Percentiles rank a stretch among this genome's conserved stretches.
These are phyloP conservation scores for Aspergillus ochraceus DNA, from an alignment of 2,329 filamentous ascomycete genomes.

Conservation along the genomic window DNA sequence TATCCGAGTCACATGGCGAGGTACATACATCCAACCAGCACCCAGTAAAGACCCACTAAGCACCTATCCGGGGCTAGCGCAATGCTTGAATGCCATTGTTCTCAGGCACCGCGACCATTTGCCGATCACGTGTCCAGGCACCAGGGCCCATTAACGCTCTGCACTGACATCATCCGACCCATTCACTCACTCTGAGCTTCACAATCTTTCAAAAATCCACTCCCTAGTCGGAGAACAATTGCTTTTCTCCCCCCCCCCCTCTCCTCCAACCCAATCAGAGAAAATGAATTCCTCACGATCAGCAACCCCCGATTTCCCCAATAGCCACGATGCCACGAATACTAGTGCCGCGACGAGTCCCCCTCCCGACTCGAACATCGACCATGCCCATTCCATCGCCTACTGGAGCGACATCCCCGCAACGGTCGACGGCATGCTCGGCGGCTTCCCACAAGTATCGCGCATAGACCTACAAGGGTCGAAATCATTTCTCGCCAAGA, in stretches of 20 bases:
- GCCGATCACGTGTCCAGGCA: too few relatives aligned
- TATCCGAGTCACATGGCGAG: too few relatives aligned
- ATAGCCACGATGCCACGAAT: too few relatives aligned
- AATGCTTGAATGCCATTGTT: too few relatives aligned
- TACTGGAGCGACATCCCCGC: constrained; percentile 36
- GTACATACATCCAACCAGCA: too few relatives aligned
- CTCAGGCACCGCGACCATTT: too few relatives aligned
- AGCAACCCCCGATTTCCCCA: neutral
- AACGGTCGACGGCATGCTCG: constrained; percentile 60
- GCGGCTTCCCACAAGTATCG: constrained; percentile 67
- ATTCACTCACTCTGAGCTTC: too few relatives aligned
- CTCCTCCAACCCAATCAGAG: neutral
- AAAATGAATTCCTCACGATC: neutral
- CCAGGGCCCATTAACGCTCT: neutral
- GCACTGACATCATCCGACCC: neutral
- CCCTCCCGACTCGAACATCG: constrained; percentile 25
- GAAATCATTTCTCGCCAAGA: constrained; percentile 65
- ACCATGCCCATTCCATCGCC: constrained; percentile 35
- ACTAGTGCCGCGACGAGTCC: neutral
- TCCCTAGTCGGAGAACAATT: neutral
- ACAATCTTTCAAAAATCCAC: neutral
- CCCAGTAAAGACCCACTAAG: too few relatives aligned
- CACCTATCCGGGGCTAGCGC: too few relatives aligned
- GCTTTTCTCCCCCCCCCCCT: too few relatives aligned
- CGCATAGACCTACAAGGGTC: constrained; percentile 70